These are phyloP conservation scores for Blepharisma stoltei DNA, from an alignment of 73 alveolate species.

Conservation along the genomic window DNA sequence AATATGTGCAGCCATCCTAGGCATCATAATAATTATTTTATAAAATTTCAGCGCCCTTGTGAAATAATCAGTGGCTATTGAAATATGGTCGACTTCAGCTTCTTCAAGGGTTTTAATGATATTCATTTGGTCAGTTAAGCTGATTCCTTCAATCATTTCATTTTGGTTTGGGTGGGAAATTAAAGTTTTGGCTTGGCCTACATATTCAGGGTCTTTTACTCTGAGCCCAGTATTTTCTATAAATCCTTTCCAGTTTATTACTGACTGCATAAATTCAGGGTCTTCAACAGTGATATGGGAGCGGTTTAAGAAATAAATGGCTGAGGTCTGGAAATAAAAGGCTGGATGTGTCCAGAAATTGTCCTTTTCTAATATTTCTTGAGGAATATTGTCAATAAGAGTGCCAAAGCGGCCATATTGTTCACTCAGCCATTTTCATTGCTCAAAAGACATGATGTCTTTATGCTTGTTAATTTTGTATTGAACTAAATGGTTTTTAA, in stretches of 20 bases:
- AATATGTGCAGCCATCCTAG: background rate
- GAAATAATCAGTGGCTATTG: constrained; percentile 3
- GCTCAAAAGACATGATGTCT: background rate
- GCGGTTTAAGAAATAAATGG: background rate
- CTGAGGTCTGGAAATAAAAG: constrained; percentile 17
- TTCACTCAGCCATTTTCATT: constrained; percentile 7
- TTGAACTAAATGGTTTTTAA: background rate
- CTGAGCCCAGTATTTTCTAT: background rate
- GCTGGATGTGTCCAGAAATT: constrained; percentile 30
- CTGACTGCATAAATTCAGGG: constrained; percentile 14
- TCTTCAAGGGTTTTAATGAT: constrained; percentile 9
- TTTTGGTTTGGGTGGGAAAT: background rate
- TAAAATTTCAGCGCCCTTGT: constrained; percentile 16
- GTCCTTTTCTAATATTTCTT: constrained; percentile 5
- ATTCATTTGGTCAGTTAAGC: background rate
- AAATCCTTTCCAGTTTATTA: constrained; percentile 8
- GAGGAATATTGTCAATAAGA: background rate
- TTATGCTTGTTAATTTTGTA: background rate
- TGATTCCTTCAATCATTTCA: constrained; percentile 19
- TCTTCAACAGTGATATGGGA: constrained; percentile 3
- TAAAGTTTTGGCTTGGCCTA: constrained; percentile 23
- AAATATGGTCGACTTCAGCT: constrained; percentile 7
- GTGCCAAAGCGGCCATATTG: constrained; percentile 12
- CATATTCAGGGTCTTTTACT: constrained; percentile 18
- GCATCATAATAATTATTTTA: background rate